A percentile compares a stretch with the other conserved stretches of the same genome.
phyloP scores from a whole-genome alignment of 805 yeast species.

The Nakazawaea ernobii region DNA sequence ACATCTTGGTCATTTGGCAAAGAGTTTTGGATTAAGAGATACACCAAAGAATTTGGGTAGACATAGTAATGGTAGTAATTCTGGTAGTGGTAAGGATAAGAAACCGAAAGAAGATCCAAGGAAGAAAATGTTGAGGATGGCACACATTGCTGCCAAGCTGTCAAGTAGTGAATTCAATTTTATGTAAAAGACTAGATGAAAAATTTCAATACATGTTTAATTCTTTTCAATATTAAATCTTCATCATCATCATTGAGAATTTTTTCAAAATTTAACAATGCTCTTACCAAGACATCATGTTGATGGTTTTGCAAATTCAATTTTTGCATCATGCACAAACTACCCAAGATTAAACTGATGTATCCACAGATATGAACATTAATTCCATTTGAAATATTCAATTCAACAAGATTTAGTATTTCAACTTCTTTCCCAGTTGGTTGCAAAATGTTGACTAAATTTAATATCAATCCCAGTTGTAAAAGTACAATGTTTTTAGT shows the following conservation, averaged over 20 bases:
- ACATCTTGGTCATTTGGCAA: constrained; percentile 95
- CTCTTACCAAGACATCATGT: not conserved
- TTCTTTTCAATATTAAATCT: not conserved
- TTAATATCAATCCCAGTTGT: constrained; percentile 1
- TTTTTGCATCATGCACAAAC: not conserved
- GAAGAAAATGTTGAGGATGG: constrained; percentile 71
- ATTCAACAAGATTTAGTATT: not conserved
- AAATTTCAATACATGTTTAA: not conserved
- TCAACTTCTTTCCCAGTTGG: not conserved
- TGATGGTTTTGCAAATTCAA: not conserved
- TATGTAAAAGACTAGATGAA: constrained; percentile 14
- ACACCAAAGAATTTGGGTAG: constrained; percentile 79
- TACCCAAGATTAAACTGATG: constrained; percentile 17
- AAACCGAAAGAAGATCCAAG: constrained; percentile 60
- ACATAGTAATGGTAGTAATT: constrained; percentile 26
- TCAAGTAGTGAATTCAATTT: constrained; percentile 71
- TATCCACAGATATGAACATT: constrained; percentile 11
- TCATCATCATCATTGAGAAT: not conserved
- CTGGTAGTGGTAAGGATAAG: constrained; percentile 27
- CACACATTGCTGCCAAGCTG: constrained; percentile 61
- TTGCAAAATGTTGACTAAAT: not conserved
- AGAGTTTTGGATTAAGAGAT: constrained; percentile 90
- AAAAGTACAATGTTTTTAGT: constrained; percentile 2
- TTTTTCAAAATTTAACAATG: not conserved
- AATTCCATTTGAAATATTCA: not conserved